These are phyloP conservation scores for Entelexis sorbosivorans DNA, from an alignment of 1,139 yeast species.

Conservation along the genomic window DNA sequence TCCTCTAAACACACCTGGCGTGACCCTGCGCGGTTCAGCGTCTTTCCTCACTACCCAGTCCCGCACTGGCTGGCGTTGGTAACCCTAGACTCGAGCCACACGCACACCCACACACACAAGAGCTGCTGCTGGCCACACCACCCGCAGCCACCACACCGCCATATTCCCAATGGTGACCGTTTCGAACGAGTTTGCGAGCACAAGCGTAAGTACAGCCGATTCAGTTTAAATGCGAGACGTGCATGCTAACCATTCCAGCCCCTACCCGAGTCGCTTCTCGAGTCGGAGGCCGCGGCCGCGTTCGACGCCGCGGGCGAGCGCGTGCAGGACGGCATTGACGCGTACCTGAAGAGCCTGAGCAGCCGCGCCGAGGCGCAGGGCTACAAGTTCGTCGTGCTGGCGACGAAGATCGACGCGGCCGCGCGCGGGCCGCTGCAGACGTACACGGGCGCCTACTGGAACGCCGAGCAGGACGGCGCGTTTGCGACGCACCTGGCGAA, in stretches of 20 bases:
- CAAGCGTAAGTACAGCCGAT: slow-evolving; percentile 21
- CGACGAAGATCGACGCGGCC: slow-evolving; percentile 25
- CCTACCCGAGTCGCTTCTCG: slow-evolving; percentile 16
- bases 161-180: slow-evolving; percentile 7
- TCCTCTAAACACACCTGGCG: too few species aligned
- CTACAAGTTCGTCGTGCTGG: slow-evolving; percentile 29
- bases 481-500: slow-evolving; percentile 27
- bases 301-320: slow-evolving; percentile 11
- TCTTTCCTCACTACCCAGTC: too few species aligned
- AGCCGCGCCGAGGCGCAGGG: slow-evolving; percentile 23
- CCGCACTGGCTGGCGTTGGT: too few species aligned
- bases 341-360: slow-evolving; percentile 24
- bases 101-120: too few species aligned
- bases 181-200: slow-evolving; percentile 17
- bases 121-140: too few species aligned
- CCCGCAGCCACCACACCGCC: neutral
- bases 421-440: slow-evolving; percentile 26
- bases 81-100: too few species aligned
- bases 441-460: slow-evolving; percentile 30
- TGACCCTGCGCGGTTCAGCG: too few species aligned
- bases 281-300: slow-evolving; percentile 15
- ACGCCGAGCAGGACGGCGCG: slow-evolving; percentile 31
- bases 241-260: slow-evolving; percentile 18
- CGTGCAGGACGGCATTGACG: slow-evolving; percentile 14
- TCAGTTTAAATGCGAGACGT: neutral